Base-by-base conservation (phyloP, 2,329 filamentous ascomycete species). In the Beauveria sp. region DNA sequence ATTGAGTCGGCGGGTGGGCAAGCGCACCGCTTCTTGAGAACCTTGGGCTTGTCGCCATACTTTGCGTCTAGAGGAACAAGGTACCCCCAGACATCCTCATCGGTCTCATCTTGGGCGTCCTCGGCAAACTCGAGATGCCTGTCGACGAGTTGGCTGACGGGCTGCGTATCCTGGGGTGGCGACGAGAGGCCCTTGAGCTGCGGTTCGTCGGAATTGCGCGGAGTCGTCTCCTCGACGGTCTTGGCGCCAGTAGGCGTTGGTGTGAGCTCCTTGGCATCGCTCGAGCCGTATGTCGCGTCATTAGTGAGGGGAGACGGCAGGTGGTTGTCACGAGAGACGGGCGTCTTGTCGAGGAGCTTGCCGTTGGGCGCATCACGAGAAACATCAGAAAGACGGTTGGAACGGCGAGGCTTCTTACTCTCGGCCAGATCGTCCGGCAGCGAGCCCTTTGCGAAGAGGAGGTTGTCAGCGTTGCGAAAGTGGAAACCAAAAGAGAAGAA, bases 51-150 rank as follows among this genome's bases (percentile, higher is more conserved):
- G 76, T 74, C 86, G 47, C 74, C 87, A 59, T 88, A 86, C 65
- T 83, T 84, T 58, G 83, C 81, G 70, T 93, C 87, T 26, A 96
- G 77, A 2, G 93, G 91, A 59, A 96, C 85, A 5, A 99, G 79
- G 70, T 98, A 99, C 14, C 96, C 96, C 95, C 95, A 99, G 1
- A 98, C 91, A 9, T 91, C 91, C 72, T 96, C 90, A 51, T 84
- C 81, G 64, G 79, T 85, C 75, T 96, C 92, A 70, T 96, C 90
- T 65, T 93, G 85, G 4, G 96, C 90, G 61, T 96, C 91, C 65
- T 93, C 90, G 12, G 87, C 87, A 52, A 93, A 82, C 28, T 85
- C 83, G 62, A 84, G 78, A 30, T 91, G 85, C 3, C 89, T 86
- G 66, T 91, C 87, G 43, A 90, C 77, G 69, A 89, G 90, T 75